Conservation (phyloP, 2,329 filamentous ascomycete genomes). For the Hypoxylon sp. region DNA sequence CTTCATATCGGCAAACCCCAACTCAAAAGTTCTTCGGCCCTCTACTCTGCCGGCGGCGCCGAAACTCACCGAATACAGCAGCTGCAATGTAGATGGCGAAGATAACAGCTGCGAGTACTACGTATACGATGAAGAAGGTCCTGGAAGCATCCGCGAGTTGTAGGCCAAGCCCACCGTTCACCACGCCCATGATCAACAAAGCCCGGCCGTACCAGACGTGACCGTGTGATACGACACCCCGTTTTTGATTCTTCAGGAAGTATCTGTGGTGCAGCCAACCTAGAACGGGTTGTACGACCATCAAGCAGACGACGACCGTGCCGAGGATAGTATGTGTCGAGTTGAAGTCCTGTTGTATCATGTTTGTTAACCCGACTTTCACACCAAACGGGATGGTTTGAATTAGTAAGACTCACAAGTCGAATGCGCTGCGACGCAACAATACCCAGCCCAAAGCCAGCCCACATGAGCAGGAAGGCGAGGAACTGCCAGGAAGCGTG, state of each 20-base stretch:
- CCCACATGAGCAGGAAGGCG: constrained; percentile 71
- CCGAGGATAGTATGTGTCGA: constrained; percentile 71
- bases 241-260: constrained; percentile 63
- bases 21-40: constrained; percentile 30
- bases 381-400: background rate
- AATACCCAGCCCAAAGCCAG: constrained; percentile 69
- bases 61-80: constrained; percentile 41
- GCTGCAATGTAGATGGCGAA: constrained; percentile 60
- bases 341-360: constrained; percentile 63
- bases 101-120: constrained; percentile 68
- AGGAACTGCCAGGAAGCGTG: constrained; percentile 71
- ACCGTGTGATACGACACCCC: constrained; percentile 67
- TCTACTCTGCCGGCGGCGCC: background rate
- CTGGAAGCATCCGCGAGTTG: constrained; percentile 61
- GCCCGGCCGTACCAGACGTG: constrained; percentile 76
- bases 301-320: constrained; percentile 66
- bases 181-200: constrained; percentile 70
- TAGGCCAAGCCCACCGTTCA: constrained; percentile 76
- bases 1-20: background rate
- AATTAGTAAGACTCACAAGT: constrained; percentile 47
- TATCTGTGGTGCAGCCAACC: constrained; percentile 71
- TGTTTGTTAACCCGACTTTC: constrained; percentile 6
- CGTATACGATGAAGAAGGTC: constrained; percentile 67
- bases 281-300: constrained; percentile 71
- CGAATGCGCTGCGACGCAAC: constrained; percentile 57